Percentiles rank a stretch among this genome's conserved stretches.
These are phyloP conservation scores for Globisporangium paroecandrum DNA, from an alignment of 352 stramenopile genomes.

Conservation along the genomic window DNA sequence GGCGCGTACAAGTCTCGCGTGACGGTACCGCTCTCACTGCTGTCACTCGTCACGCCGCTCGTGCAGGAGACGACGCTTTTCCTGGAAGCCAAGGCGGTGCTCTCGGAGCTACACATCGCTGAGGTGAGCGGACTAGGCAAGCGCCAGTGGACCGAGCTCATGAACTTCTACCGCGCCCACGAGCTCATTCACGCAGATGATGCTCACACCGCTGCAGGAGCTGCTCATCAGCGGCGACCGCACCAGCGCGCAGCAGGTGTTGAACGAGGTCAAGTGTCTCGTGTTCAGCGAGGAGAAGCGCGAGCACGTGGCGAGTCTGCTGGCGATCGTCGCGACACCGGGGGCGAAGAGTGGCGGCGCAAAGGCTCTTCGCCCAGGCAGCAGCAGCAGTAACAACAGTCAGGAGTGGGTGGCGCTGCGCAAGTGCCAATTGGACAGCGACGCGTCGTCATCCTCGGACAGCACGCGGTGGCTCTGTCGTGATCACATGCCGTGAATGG, in stretches of 20 bases:
- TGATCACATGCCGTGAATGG: conserved; percentile 17
- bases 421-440: conserved; percentile 29
- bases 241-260: conserved; percentile 34
- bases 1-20: conserved; percentile 24
- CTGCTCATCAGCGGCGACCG: conserved; percentile 36
- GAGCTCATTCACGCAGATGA: conserved; percentile 49
- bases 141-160: conserved; percentile 49
- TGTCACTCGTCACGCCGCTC: conserved; percentile 56
- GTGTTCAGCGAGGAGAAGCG: conserved; percentile 62
- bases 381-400: conserved; percentile 16
- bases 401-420: conserved; percentile 35
- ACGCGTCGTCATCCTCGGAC: conserved; percentile 19
- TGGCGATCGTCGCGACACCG: conserved; percentile 39
- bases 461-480: conserved; percentile 49
- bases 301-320: conserved; percentile 51
- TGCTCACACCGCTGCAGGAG: conserved; percentile 51
- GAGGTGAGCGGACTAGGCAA: conserved; percentile 39
- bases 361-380: background rate
- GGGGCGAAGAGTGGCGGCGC: background rate
- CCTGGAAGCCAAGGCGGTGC: conserved; percentile 44
- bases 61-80: conserved; percentile 68
- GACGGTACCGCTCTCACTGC: conserved; percentile 37
- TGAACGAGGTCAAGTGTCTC: conserved; percentile 51
- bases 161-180: conserved; percentile 51
- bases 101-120: conserved; percentile 31